A percentile compares a stretch with the other conserved stretches of the same genome.
phyloP scores from a whole-genome alignment of 768 basidiomycete genomes.

The Rubroboletus pulcherrimus region DNA sequence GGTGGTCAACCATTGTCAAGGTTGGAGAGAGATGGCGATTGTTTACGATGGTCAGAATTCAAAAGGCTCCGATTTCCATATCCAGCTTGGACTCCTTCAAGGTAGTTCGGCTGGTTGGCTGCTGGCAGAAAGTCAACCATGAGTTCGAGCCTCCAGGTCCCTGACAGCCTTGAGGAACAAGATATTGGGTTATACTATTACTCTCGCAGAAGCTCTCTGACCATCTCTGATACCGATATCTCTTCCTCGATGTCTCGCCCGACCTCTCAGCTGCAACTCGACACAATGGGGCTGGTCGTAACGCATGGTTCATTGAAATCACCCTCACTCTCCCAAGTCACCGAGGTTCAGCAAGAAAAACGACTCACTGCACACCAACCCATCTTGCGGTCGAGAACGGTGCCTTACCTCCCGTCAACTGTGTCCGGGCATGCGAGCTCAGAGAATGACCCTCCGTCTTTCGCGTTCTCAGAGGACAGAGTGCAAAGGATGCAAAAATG shows the following conservation, averaged over 20 bases:
- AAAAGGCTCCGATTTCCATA: neutral
- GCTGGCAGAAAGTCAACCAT: conserved; percentile 1
- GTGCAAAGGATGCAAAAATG: conserved; percentile 55
- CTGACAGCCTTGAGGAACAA: conserved; percentile 24
- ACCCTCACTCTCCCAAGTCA: conserved; percentile 32
- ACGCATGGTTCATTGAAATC: conserved; percentile 26
- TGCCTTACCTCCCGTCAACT: conserved; percentile 37
- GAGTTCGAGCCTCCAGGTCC: conserved; percentile 9
- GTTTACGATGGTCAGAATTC: conserved; percentile 11
- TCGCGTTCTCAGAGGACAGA: conserved; percentile 47
- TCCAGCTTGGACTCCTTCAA: neutral
- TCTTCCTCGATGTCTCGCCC: conserved; percentile 18
- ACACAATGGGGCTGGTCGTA: neutral
- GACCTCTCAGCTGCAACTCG: conserved; percentile 14
- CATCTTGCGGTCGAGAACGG: conserved; percentile 44
- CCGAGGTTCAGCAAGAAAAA: conserved; percentile 15
- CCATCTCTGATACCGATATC: conserved; percentile 24
- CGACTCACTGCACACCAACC: conserved; percentile 18
- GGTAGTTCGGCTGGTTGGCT: neutral
- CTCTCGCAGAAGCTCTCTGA: conserved; percentile 24
- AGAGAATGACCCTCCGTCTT: conserved; percentile 39
- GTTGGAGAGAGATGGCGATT: neutral
- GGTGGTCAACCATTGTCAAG: neutral
- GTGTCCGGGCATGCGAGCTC: conserved; percentile 29
- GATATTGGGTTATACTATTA: conserved; percentile 27